Evolutionary conservation across 345 rosid species (phyloP).

Genomic region (Eucalyptus cladocalyx): DNA sequence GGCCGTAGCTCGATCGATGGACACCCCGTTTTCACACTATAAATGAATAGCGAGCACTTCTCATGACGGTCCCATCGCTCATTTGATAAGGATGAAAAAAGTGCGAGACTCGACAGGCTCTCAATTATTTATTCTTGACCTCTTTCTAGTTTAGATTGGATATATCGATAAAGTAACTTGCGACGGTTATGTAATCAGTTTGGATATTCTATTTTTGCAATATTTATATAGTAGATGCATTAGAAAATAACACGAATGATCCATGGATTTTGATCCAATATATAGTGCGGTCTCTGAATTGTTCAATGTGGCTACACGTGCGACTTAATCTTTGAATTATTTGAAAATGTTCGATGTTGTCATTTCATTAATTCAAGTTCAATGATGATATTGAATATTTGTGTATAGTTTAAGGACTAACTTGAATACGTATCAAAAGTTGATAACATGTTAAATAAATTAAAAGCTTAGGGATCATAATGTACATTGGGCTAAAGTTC

Average conservation of each 20-base stretch:
- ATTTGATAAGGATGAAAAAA: background rate
- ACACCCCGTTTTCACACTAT: background rate
- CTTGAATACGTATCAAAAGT: too few relatives aligned
- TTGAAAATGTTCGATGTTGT: accelerated
- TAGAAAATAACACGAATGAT: too few relatives aligned
- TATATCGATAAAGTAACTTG: background rate
- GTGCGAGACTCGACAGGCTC: background rate
- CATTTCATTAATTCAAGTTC: too few relatives aligned
- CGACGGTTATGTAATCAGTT: background rate
- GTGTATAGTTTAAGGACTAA: too few relatives aligned
- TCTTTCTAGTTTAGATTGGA: background rate
- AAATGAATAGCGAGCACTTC: background rate
- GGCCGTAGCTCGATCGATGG: background rate
- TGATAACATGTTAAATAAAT: accelerated
- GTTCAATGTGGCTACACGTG: accelerated
- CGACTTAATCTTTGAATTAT: too few relatives aligned
- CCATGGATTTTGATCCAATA: accelerated
- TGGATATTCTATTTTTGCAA: background rate
- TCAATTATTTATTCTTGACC: background rate
- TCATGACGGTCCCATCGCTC: background rate
- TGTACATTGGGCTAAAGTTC: too few relatives aligned
- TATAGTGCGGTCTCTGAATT: accelerated
- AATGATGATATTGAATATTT: too few relatives aligned
- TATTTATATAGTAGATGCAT: background rate
- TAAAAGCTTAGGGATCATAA: too few relatives aligned